These are phyloP conservation scores for Rubus idaeus DNA, from an alignment of 306 rosid genomes.

Conservation along the genomic window DNA sequence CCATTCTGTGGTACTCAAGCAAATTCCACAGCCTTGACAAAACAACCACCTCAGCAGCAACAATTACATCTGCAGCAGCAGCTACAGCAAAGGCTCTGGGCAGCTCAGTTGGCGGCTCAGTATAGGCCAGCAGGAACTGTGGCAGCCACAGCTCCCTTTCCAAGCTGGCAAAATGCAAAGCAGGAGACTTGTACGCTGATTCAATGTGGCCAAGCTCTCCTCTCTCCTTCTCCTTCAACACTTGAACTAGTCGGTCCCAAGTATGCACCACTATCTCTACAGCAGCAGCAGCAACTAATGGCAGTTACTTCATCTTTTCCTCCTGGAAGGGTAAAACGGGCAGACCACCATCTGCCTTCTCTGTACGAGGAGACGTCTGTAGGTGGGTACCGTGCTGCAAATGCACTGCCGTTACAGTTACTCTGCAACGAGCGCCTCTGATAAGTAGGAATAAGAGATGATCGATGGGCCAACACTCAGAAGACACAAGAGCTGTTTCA, in stretches of 20 bases:
- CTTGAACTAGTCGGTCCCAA: conserved; percentile 44
- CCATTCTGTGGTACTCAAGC: conserved; percentile 35
- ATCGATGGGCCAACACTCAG: background rate
- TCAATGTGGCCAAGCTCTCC: conserved; percentile 28
- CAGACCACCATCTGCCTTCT: conserved; percentile 42
- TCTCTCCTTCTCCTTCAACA: conserved; percentile 40
- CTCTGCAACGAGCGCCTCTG: conserved; percentile 43
- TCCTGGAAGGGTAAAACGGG: conserved; percentile 32
- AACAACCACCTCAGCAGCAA: conserved; percentile 37
- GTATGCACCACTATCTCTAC: conserved; percentile 39
- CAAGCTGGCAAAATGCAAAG: conserved; percentile 53
- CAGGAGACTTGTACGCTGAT: conserved; percentile 29
- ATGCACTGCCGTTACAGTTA: conserved; percentile 32
- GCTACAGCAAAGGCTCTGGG: conserved; percentile 45
- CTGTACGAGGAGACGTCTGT: conserved; percentile 37
- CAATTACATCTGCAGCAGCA: conserved; percentile 18
- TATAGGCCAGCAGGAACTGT: conserved; percentile 36
- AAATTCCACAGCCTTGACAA: conserved; percentile 32
- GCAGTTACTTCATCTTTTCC: conserved; percentile 37
- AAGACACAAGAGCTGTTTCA: background rate
- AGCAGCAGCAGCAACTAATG: conserved; percentile 50
- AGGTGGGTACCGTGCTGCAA: conserved; percentile 29
- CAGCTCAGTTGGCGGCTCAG: conserved; percentile 44
- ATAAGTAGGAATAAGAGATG: background rate
- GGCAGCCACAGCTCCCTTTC: conserved; percentile 33